Conservation (phyloP, 768 basidiomycete species). For the Lentinus brumalis region DNA sequence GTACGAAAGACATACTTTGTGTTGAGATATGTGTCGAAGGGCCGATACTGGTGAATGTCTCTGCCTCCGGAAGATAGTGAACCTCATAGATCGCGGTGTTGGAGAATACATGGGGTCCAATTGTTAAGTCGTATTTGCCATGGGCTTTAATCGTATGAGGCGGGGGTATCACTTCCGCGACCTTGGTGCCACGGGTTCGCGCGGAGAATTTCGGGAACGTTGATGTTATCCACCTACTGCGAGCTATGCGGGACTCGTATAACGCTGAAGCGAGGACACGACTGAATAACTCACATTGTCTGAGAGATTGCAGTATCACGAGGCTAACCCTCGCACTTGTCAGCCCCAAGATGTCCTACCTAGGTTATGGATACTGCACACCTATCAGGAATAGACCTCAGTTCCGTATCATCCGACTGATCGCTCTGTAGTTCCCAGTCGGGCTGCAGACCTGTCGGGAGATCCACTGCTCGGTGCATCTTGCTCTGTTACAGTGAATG, state of each 20-base stretch:
- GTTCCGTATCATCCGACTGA: constrained; percentile 25
- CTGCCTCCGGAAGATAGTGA: constrained; percentile 49
- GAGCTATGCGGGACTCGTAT: constrained; percentile 46
- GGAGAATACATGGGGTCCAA: constrained; percentile 75
- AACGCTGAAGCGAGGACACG: constrained; percentile 11
- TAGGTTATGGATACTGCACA: constrained; percentile 38
- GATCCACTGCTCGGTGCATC: constrained; percentile 29
- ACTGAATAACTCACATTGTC: constrained; percentile 55
- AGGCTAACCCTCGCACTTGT: constrained; percentile 33
- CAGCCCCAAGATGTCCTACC: neutral
- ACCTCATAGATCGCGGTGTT: constrained; percentile 75
- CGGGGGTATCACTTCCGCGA: constrained; percentile 53
- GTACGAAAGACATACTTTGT: constrained; percentile 7
- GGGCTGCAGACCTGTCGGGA: constrained; percentile 60
- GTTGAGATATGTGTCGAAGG: constrained; percentile 23
- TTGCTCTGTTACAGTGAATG: neutral
- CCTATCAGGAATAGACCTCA: constrained; percentile 63
- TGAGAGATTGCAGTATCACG: constrained; percentile 65
- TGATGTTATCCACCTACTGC: constrained; percentile 66
- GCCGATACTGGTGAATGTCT: constrained; percentile 4
- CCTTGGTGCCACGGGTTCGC: constrained; percentile 60
- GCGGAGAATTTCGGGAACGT: constrained; percentile 74
- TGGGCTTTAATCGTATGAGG: constrained; percentile 67
- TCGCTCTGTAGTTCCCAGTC: constrained; percentile 60
- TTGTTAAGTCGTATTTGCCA: constrained; percentile 68